Conservation (phyloP, 345 rosid genomes). For the Lepidium didymum region DNA sequence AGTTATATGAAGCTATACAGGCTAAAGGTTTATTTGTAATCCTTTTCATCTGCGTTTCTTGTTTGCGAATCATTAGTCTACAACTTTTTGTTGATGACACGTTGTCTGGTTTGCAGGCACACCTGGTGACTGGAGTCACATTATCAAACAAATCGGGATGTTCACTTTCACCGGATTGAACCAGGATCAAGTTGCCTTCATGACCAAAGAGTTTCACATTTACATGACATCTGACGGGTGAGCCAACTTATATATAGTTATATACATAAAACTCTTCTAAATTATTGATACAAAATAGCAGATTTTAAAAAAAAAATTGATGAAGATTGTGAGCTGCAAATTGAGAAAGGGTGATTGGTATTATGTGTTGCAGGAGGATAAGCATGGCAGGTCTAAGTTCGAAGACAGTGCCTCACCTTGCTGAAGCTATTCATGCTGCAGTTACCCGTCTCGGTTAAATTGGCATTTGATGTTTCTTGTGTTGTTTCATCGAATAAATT, state of each 20-base stretch:
- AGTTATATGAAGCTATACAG: conserved; percentile 50
- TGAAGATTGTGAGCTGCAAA: not conserved
- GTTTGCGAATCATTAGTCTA: not conserved
- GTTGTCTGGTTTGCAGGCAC: conserved; percentile 41
- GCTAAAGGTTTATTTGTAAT: conserved; percentile 38
- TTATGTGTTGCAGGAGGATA: conserved; percentile 56
- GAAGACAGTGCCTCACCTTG: conserved; percentile 56
- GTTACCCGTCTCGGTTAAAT: conserved; percentile 34
- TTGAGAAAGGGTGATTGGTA: not conserved
- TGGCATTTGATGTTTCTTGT: not conserved
- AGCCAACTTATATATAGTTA: not conserved
- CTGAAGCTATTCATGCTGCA: conserved; percentile 69
- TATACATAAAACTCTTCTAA: too few relatives aligned
- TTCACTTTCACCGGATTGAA: conserved; percentile 64
- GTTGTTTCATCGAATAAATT: not conserved
- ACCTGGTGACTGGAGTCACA: conserved; percentile 84
- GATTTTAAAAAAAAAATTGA: not conserved
- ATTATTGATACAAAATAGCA: not conserved
- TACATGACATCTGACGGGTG: conserved; percentile 81
- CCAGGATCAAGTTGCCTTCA: conserved; percentile 61
- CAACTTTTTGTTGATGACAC: not conserved
- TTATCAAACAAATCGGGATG: conserved; percentile 74
- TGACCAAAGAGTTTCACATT: conserved; percentile 62
- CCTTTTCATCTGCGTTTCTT: not conserved
- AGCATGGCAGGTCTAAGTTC: conserved; percentile 73